Evolutionary conservation across 2,329 filamentous ascomycete species (phyloP), one percentile per base, ranked within the genome.

Genomic region (Colletotrichum orchidophilum): DNA sequence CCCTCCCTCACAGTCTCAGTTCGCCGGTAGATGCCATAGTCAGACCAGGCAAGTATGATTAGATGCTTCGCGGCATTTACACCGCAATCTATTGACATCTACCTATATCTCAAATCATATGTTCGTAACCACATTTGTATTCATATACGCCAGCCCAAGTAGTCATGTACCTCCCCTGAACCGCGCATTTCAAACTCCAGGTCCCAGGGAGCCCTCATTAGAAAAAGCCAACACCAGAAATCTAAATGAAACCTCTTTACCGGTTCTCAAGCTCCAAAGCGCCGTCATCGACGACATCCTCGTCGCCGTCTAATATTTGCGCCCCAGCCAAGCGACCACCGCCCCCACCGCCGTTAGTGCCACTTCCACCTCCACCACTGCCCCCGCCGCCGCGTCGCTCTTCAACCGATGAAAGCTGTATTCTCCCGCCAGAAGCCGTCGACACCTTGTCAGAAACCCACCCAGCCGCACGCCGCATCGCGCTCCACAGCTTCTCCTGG

Each of bases 401-500:
- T 26, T 83, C 83, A 71, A 77, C 77, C 60, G 78, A 80, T 58
- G 81, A 83, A 13, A 93, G 80, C 68, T 83, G 83, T 72, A 93
- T 87, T 72, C 87, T 83, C 0, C 91, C 91, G 1, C 90, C 84
- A 1, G 87, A 88, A 6, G 83, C 82, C 52, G 80, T 83, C 53
- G 84, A 82, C 1, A 93, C 80, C 71, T 85, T 87, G 62, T 85
- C 86, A 5, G 87, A 87, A 15, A 93, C 80, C 91, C 91, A 93
- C 5, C 80, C 82, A 0, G 86, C 89, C 0, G 85, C 83, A 13
- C 79, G 81, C 65, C 83, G 85, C 50, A 94, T 84, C 7, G 87
- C 73, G 6, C 78, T 82, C 92, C 92, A 94, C 1, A 95, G 79
- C 73, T 85, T 85, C 77, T 93, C 92, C 77, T 94, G 89, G 4